A percentile compares a stretch with the other conserved stretches of the same genome.
Evolutionary conservation across 2,329 filamentous ascomycete species (phyloP).

Genomic region (Boeremia lycopersici): DNA sequence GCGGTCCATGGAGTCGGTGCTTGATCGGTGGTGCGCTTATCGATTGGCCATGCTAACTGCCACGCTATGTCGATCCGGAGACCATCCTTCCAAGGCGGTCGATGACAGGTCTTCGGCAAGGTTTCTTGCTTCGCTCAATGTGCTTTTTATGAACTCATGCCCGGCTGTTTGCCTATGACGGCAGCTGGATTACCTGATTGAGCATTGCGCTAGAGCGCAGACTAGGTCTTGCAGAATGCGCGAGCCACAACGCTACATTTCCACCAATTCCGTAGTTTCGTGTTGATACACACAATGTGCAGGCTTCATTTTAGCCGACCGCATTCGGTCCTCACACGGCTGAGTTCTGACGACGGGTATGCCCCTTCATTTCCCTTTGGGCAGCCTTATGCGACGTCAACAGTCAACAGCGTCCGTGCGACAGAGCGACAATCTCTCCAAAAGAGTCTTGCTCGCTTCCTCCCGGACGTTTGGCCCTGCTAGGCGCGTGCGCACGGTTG

Average conservation of each 20-base stretch:
- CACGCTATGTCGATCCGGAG: slow-evolving; percentile 44
- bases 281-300: slow-evolving; percentile 43
- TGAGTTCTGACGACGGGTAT: slow-evolving; percentile 39
- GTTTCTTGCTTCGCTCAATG: slow-evolving; percentile 35
- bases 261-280: slow-evolving; percentile 42
- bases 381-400: slow-evolving; percentile 35
- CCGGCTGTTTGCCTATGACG: slow-evolving; percentile 29
- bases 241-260: slow-evolving; percentile 18
- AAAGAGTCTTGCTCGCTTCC: slow-evolving; percentile 44
- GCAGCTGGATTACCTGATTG: slow-evolving; percentile 39
- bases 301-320: slow-evolving; percentile 42
- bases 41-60: slow-evolving; percentile 46
- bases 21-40: slow-evolving; percentile 37
- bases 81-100: slow-evolving; percentile 34
- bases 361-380: slow-evolving; percentile 48
- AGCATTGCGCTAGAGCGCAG: slow-evolving; percentile 29
- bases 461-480: slow-evolving; percentile 49
- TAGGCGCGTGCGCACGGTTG: slow-evolving; percentile 38
- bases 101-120: slow-evolving; percentile 42
- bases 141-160: slow-evolving; percentile 8
- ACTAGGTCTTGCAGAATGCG: slow-evolving; percentile 23
- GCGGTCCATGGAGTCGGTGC: slow-evolving; percentile 30
- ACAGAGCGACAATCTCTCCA: slow-evolving; percentile 43
- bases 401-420: slow-evolving; percentile 41
- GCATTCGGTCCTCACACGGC: slow-evolving; percentile 39